Base-by-base conservation (phyloP, 176 grass and related monocot genomes). In the Cymbopogon citratus region DNA sequence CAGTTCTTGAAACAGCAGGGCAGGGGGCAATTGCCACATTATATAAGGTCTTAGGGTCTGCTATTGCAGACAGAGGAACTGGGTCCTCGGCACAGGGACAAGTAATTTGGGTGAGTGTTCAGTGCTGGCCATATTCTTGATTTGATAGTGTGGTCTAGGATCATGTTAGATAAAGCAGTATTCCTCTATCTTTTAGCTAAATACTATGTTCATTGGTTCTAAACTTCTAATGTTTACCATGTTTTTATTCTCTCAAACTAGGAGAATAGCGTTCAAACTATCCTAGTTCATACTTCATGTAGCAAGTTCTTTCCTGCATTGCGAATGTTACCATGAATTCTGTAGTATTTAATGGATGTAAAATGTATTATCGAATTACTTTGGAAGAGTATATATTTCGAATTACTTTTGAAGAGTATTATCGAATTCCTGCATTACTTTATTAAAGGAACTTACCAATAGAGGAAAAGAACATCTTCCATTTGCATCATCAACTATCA, bases 1-100 rank as follows among this genome's bases (percentile, higher is more conserved):
- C 83, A 39, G 13, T 99, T 90, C 97, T 99, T 11, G 93, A 99
- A 83, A 79, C 89, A 72, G 97, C 97, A 3, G 97, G 97, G 21
- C 82, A 96, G 78, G 93, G 97, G 25, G 87, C 97, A 46, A 63
- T 94, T 77, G 73, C 68, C 75, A 60, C 81, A 85, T 86, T 99
- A 25, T 83, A 85, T 73, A 86, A 93, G 76, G 80, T 99, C 59
- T 87, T 99, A 54, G 87, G 92, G 63, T 86, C 85, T 79, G 77
- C 91, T 34, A 76, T 88, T 35, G 57, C 81, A 39, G 89, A 73
- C 56, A 77, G 73, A 90, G 85, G 87, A 29, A 70, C 86, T 11
- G 87, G 87, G 60, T 74, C 88, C 14, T 92, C 91, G 2, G 69
- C 82, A 38, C 70, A 82, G 43, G 85, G 85, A 31, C 87, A 91